Percentiles rank a stretch among this genome's conserved stretches.
Conservation (phyloP, 1,139 yeast species). For the Blastobotrys aristatus region DNA sequence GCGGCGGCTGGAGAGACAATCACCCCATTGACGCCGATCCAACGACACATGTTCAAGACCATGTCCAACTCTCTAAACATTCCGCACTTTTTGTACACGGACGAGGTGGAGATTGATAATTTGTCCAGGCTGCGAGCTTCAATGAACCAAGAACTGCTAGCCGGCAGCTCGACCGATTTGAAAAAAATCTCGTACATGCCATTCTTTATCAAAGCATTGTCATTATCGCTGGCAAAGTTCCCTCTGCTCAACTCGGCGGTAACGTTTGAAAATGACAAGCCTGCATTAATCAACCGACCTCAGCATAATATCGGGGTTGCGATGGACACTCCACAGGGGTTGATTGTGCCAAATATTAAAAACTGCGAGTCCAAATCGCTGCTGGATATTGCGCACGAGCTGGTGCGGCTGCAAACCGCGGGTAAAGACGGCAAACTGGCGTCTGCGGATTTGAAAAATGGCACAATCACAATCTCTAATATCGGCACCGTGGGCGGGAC, state of each 20-base stretch:
- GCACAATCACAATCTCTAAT: slow-evolving; percentile 70
- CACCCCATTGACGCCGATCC: slow-evolving; percentile 30
- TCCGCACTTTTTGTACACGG: slow-evolving; percentile 36
- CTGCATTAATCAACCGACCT: slow-evolving; percentile 27
- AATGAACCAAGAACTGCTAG: slow-evolving; percentile 23
- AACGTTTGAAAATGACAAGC: slow-evolving; percentile 22
- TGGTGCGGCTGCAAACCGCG: slow-evolving; percentile 49
- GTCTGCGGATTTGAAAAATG: slow-evolving; percentile 67
- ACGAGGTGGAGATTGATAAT: slow-evolving; percentile 30
- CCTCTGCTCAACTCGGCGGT: slow-evolving; percentile 32
- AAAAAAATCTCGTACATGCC: slow-evolving; percentile 35
- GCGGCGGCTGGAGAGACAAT: slow-evolving; percentile 15
- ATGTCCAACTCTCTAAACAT: slow-evolving; percentile 34
- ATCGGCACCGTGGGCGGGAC: slow-evolving; percentile 79
- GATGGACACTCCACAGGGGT: slow-evolving; percentile 71
- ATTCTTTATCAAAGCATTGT: slow-evolving; percentile 35
- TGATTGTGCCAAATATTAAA: slow-evolving; percentile 69
- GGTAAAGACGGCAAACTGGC: slow-evolving; percentile 64
- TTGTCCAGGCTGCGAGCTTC: slow-evolving; percentile 25
- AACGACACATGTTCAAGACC: slow-evolving; percentile 34
- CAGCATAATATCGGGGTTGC: slow-evolving; percentile 52
- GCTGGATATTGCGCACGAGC: slow-evolving; percentile 59
- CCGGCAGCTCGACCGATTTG: slow-evolving; percentile 2
- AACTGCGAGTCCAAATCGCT: slow-evolving; percentile 60
- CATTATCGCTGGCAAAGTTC: slow-evolving; percentile 28